Base-by-base conservation (phyloP, 106 monocot genomes). In the Ottelia alismoides region DNA sequence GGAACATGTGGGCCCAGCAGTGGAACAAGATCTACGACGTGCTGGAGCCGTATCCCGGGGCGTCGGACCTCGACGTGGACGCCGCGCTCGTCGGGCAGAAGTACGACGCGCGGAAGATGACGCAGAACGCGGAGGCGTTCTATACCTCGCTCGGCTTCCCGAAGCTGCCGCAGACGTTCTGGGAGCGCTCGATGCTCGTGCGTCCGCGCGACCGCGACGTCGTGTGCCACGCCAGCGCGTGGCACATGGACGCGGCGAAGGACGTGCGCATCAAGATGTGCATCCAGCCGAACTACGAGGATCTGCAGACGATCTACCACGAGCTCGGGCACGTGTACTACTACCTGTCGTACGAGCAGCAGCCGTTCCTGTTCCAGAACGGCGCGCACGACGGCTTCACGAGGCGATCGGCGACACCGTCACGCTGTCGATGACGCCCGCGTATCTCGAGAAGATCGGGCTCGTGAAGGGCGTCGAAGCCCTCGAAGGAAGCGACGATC, bases 351-450 rank as follows among this genome's bases (percentile, higher is more conserved):
- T 40, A 40, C 35, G 5, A 40, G 9, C 5, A 40, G 35, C 35
- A 6, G 35, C 35, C 35, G 35, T 6, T 40, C 35, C 5, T 40
- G 9, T 40, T 40, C 35, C 35, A 40, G 35, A 5, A 40, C 9
- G 35, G 35, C 35, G 35, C 35, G 35, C 5, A 40, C 35, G 35
- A 40, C 35, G 35, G 35, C 9, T 40, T 40, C 35, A 40, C 35
- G 35, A 40, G 35, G 35, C 35, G 35, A 40, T 40, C 35, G 35
- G 35, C 35, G 35, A 40, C 35, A 40, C 35, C 35, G 35, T 40
- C 35, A 14, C 14, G 35, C 35, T 40, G 35, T 40, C 35, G 35
- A 14, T 6, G 35, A 40, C 35, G 35, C 35, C 35, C 9, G 35
- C 35, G 35, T 40, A 40, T 14, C 35, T 40, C 35, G 14, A 40